Percentiles rank a stretch among this genome's conserved stretches.
Conservation (phyloP, 2,329 filamentous ascomycete genomes). For the Trichoderma polysporum region DNA sequence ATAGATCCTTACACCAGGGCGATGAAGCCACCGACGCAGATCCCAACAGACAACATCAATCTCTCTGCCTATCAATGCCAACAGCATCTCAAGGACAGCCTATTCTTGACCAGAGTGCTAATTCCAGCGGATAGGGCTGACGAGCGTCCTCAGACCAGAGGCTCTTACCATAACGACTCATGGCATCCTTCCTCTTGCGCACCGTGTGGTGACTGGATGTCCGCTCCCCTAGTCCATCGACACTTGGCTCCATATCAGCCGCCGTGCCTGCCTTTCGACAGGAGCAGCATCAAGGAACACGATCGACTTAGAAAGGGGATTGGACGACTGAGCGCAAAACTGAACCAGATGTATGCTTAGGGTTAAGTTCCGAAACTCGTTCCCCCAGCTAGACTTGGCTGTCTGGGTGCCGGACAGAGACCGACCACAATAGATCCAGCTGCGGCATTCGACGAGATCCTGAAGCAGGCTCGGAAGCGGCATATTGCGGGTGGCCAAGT, state of each 20-base stretch:
- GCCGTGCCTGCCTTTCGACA: conserved; percentile 49
- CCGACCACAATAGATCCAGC: conserved; percentile 41
- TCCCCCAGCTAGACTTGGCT: conserved; percentile 52
- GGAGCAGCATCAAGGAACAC: conserved; percentile 36
- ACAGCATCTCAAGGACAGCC: conserved; percentile 39
- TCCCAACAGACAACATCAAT: conserved; percentile 26
- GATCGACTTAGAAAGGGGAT: conserved; percentile 62
- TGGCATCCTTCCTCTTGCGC: conserved; percentile 63
- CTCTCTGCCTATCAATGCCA: conserved; percentile 23
- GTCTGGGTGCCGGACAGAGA: conserved; percentile 39
- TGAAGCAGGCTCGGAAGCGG: conserved; percentile 62
- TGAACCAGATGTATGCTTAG: conserved; percentile 76
- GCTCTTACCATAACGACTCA: conserved; percentile 76
- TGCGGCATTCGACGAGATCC: conserved; percentile 52
- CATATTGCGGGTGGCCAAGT: conserved; percentile 47
- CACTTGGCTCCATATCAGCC: conserved; percentile 33
- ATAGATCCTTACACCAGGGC: conserved; percentile 21
- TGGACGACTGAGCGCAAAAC: conserved; percentile 73
- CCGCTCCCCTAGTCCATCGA: conserved; percentile 49
- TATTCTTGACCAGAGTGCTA: conserved; percentile 51
- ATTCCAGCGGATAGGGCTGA: conserved; percentile 68
- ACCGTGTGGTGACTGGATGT: conserved; percentile 58
- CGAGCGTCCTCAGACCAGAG: conserved; percentile 71
- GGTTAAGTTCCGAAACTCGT: conserved; percentile 91
- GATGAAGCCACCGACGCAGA: not conserved